phyloP scores from a whole-genome alignment of 768 basidiomycete species.

The Lactarius quietus region DNA sequence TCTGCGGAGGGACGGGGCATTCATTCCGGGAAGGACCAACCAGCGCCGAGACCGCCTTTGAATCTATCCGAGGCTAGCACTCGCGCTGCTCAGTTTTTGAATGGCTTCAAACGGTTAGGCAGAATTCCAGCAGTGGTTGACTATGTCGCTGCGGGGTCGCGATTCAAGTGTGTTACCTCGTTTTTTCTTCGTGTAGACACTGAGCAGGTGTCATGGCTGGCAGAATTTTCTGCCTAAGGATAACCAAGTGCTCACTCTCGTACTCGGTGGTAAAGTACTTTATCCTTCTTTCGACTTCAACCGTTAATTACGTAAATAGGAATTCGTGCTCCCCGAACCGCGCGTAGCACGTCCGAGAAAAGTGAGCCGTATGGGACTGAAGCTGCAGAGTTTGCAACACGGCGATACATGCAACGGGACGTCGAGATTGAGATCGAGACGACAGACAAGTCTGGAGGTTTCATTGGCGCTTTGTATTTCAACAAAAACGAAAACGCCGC shows the following conservation, averaged over 20 bases:
- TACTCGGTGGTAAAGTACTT: conserved; percentile 63
- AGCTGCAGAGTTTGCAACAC: conserved; percentile 72
- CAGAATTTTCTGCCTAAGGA: conserved; percentile 86
- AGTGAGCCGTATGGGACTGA: conserved; percentile 87
- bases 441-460: conserved; percentile 93
- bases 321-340: conserved; percentile 86
- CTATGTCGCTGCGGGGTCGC: conserved; percentile 89
- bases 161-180: conserved; percentile 71
- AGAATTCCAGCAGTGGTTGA: conserved; percentile 84
- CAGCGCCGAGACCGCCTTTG: conserved; percentile 72
- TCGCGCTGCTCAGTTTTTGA: conserved; percentile 84
- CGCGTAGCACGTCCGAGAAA: conserved; percentile 77
- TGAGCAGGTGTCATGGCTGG: conserved; percentile 4
- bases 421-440: conserved; percentile 89
- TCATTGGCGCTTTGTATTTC: conserved; percentile 83
- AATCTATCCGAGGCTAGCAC: conserved; percentile 85
- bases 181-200: not conserved
- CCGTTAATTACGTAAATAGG: conserved; percentile 42
- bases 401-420: conserved; percentile 90
- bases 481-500: conserved; percentile 89
- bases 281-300: not conserved
- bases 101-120: conserved; percentile 87
- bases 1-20: conserved; percentile 74
- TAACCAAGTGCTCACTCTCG: conserved; percentile 89
- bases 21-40: conserved; percentile 88